Base-by-base conservation (phyloP, 495 filamentous ascomycete species). In the Parachaetomium inaequale region DNA sequence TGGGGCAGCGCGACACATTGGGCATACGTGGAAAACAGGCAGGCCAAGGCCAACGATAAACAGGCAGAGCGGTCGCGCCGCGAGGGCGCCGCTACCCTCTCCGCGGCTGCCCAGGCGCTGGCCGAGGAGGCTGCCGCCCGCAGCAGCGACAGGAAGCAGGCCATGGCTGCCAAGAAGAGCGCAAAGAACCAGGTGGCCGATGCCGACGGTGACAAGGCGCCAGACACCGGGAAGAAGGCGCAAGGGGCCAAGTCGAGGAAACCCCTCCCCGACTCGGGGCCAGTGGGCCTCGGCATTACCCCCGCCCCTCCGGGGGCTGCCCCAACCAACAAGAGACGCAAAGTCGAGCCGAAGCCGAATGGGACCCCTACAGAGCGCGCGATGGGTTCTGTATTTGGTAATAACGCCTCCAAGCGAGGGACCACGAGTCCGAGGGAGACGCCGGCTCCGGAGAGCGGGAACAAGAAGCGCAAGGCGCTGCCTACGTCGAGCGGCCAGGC, bases 1-100 rank as follows among this genome's bases (percentile, higher is more conserved):
- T 85, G 90, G 70, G 94, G 94, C 31, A 98, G 91, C 72, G 82
- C 87, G 54, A 90, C 85, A 55, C 94, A 99, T 72, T 99, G 94
- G 94, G 94, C 94, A 55, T 98, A 97, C 75, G 85, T 85, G 10
- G 93, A 96, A 64, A 93, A 95, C 57, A 83, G 86, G 66, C 77
- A 84, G 23, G 88, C 88, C 67, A 81, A 85, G 63, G 75, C 82
- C 14, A 83, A 79, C 32, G 74, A 78, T 6, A 74, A 78, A 50
- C 79, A 82, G 32, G 84, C 83, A 5, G 90, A 93, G 67, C 81
- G 88, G 23, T 85, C 87, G 23, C 84, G 90, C 51, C 84, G 93
- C 52, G 92, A 96, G 63, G 88, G 85, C 26, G 88, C 87, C 3
- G 82, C 87, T 26, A 81, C 87, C 53, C 81, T 87, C 12, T 87